Evolutionary conservation across 768 basidiomycete species (phyloP), one percentile per base, ranked within the genome.

Genomic region (Rhodotorula kratochvilovae): DNA sequence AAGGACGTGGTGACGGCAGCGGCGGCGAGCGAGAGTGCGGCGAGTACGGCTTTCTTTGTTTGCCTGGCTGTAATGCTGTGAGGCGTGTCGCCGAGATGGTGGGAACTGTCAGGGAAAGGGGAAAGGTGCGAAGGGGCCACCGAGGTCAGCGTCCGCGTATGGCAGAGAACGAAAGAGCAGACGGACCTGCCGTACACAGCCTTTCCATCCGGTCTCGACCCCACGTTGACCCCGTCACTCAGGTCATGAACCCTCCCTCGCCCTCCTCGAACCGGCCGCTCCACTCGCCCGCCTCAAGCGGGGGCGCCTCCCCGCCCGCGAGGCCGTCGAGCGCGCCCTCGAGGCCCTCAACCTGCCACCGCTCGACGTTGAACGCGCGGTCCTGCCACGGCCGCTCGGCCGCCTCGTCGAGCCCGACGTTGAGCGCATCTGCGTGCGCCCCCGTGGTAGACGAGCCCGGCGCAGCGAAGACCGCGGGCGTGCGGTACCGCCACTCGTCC

Each of bases 281-380:
- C 51, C n/a, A 29, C n/a, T 53, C 51, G 51, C 3, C 15, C n/a
- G 27, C n/a, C 8, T 53, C 51, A n/a, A 53, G 27, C 13, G 11
- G 51, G 13, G 51, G 27, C 51, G 27, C 51, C 13, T 53, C n/a
- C 13, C 1, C 11, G 25, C 48, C 51, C n/a, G 51, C 17, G 17
- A 46, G 16, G 12, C 46, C 48, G 61, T n/a, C 48, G 16, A n/a
- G 35, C 48, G 12, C 46, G 1, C n/a, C 11, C 36, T 27, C 50
- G 35, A 19, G 19, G 12, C 33, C 48, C 27, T 62, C 48, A 16
- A 39, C 36, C 11, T 31, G 23, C 39, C 42, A 65, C 33, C 56
- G 27, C 46, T 66, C 65, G 36, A 53, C 21, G 27, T 66, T 66
- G 57, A 66, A 66, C 48, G 65, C 65, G 5, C 19, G 12, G 58